Percentiles rank a stretch among this genome's conserved stretches.
phyloP scores from a whole-genome alignment of 768 basidiomycete genomes.

The Macrocybe gigantea region DNA sequence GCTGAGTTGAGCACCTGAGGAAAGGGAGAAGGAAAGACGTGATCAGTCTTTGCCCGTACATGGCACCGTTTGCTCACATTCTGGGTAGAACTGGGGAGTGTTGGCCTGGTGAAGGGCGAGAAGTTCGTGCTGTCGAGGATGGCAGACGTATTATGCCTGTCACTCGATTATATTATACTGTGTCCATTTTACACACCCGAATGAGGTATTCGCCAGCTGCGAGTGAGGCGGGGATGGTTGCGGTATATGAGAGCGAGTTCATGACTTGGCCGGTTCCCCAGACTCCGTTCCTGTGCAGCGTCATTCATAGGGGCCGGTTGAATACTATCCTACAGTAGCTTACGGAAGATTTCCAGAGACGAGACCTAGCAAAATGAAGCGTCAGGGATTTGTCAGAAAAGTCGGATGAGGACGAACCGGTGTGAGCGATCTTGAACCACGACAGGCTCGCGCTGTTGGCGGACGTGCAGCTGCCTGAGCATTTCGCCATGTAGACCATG shows the following conservation, averaged over 20 bases:
- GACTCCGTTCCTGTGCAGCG: constrained; percentile 14
- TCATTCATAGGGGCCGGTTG: not conserved
- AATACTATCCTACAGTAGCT: not conserved
- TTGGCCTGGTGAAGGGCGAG: constrained; percentile 33
- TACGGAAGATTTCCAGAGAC: constrained; percentile 26
- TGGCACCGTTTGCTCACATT: constrained; percentile 15
- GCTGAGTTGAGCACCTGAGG: constrained; percentile 25
- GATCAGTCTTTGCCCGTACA: too few relatives aligned
- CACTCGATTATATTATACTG: not conserved
- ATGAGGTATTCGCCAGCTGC: constrained; percentile 31
- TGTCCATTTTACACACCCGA: constrained; percentile 15
- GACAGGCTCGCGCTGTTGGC: constrained; percentile 23
- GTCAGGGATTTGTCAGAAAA: too few relatives aligned
- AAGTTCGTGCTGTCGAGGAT: constrained; percentile 21
- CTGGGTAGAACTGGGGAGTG: constrained; percentile 34
- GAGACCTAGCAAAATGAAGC: not conserved
- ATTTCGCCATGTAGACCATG: constrained; percentile 32
- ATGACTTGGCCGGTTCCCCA: constrained; percentile 25
- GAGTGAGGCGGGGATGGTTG: constrained; percentile 26
- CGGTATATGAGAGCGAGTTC: constrained; percentile 21
- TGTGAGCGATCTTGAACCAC: constrained; percentile 34
- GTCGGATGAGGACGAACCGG: constrained; percentile 12
- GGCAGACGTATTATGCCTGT: not conserved
- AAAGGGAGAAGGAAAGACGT: not conserved
- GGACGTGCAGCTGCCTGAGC: constrained; percentile 24